Base-by-base conservation (phyloP, 2,329 filamentous ascomycete species). In the Dendrostoma leiphaemia region DNA sequence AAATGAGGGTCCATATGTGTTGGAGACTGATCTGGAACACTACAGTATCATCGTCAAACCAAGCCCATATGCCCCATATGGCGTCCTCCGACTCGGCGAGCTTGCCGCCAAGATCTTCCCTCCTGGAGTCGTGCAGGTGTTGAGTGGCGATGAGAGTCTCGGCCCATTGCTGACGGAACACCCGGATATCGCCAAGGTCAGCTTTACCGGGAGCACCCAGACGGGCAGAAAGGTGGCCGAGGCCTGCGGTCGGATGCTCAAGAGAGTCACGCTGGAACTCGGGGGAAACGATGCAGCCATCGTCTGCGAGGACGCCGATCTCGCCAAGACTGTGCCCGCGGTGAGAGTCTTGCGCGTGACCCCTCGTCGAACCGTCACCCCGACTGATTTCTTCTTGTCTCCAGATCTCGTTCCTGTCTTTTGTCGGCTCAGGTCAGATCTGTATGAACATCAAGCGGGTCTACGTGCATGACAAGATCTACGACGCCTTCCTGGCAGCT, bases 131-230 rank as follows among this genome's bases (percentile, higher is more conserved):
- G 64, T 87, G 2, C 83, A 86, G 62, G 79, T 74, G 0, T 67
- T 88, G 2, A 79, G 79, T 48, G 84, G 84, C 6, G 81, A 81
- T 48, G 83, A 86, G 60, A 71, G 74, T 38, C 76, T 88, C 6
- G 84, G 84, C 3, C 81, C 79, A 0, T 75, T 74, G 74, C 65
- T 87, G 48, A 84, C 81, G 0, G 66, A 64, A n/a, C 83, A 87
- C 61, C 80, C 81, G 0, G 79, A 74, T 19, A 77, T 86, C 52
- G 74, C 78, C 53, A 87, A 85, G 73, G 79, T 88, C 64, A 77
- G 74, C 60, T 88, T 88, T 68, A 87, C 84, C 0, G 83, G 84
- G 3, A 84, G 80, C 10, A 81, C 46, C 1, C 34, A 31, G 23
- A 53, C 54, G 6, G 57, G 57, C 2, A 74, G 74, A 51, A 68